These are phyloP conservation scores for Mycena sp. DNA, from an alignment of 1,284 basidiomycete species.

Conservation along the genomic window DNA sequence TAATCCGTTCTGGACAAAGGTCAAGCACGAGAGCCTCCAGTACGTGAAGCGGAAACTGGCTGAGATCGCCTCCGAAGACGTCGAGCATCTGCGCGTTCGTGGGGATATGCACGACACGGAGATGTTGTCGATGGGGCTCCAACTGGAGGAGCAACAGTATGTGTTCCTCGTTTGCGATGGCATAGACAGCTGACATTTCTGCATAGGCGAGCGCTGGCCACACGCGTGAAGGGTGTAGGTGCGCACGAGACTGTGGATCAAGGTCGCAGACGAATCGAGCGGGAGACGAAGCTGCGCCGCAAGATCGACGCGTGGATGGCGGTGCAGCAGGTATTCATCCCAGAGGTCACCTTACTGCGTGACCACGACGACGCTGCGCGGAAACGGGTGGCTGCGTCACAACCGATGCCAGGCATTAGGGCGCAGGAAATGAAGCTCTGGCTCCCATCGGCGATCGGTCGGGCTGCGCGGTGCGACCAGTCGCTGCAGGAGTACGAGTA, in stretches of 20 bases:
- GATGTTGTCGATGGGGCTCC: slow-evolving; percentile 13
- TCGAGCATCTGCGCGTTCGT: no score
- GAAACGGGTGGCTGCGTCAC: neutral
- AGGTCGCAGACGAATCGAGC: neutral
- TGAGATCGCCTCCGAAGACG: no score
- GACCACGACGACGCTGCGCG: slow-evolving; percentile 5
- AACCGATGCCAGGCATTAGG: slow-evolving; percentile 3
- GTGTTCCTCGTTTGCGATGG: neutral
- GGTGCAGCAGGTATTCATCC: slow-evolving; percentile 6
- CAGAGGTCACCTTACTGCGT: neutral
- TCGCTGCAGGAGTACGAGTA: slow-evolving; percentile 1
- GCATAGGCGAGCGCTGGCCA: no score
- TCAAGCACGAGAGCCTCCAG: no score
- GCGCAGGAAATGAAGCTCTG: slow-evolving; percentile 9
- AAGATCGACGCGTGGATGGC: slow-evolving; percentile 4
- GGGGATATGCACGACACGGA: slow-evolving; percentile 14
- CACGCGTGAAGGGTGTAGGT: no score
- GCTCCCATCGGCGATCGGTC: slow-evolving; percentile 6
- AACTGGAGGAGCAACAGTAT: slow-evolving; percentile 19
- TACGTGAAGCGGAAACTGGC: no score
- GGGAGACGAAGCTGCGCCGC: neutral
- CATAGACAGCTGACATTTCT: neutral
- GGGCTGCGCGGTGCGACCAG: neutral
- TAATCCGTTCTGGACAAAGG: no score
- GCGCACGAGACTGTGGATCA: no score